phyloP scores from a whole-genome alignment of 805 yeast genomes.

The Cyberlindnera mississippiensis region DNA sequence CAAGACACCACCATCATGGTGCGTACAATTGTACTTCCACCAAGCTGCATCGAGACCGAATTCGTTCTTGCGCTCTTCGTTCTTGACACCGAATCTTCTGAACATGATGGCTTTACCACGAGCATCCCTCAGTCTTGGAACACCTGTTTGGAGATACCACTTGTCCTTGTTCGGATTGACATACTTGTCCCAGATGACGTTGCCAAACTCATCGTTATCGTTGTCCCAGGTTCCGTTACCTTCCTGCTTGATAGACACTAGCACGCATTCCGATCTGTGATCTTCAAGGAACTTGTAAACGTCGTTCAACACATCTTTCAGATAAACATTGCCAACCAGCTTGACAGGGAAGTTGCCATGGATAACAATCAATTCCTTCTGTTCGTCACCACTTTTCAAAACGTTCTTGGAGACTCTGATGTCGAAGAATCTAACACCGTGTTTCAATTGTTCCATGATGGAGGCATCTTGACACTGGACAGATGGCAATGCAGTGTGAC shows the following conservation, averaged over 20 bases:
- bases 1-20: conserved; percentile 58
- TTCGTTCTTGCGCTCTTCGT: conserved; percentile 37
- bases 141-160: conserved; percentile 55
- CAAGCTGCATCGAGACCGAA: conserved; percentile 66
- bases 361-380: conserved; percentile 56
- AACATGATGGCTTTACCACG: conserved; percentile 66
- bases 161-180: conserved; percentile 44
- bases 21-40: conserved; percentile 64
- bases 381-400: conserved; percentile 42
- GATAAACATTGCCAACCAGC: conserved; percentile 50
- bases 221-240: conserved; percentile 66
- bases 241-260: conserved; percentile 71
- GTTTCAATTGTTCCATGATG: conserved; percentile 55
- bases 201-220: conserved; percentile 59
- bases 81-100: conserved; percentile 64
- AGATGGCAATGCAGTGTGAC: conserved; percentile 64
- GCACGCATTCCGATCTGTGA: conserved; percentile 55
- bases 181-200: conserved; percentile 55
- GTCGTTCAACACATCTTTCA: conserved; percentile 50
- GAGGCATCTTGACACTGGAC: conserved; percentile 71
- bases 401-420: conserved; percentile 59
- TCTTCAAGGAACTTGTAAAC: conserved; percentile 52
- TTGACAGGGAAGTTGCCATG: conserved; percentile 77
- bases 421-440: conserved; percentile 77
- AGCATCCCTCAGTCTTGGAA: conserved; percentile 58